Evolutionary conservation across 176 grass and related monocot species (phyloP).

Genomic region (Musa troglodytarum): DNA sequence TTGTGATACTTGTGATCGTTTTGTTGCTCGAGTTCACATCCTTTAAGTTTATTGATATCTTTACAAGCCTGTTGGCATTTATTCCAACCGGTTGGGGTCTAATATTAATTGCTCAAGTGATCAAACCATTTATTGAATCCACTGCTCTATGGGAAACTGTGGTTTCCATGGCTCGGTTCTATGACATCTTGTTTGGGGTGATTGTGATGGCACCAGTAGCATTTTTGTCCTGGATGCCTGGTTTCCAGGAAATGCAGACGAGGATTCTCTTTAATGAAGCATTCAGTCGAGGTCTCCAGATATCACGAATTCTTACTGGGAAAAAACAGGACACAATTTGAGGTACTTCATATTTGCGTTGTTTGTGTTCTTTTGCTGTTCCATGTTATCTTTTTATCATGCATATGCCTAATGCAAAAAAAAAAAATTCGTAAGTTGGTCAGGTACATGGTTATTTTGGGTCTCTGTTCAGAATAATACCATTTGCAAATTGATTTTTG

Average conservation of each 20-base stretch:
- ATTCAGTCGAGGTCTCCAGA: constrained; percentile 92
- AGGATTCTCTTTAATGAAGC: constrained; percentile 97
- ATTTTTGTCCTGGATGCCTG: constrained; percentile 82
- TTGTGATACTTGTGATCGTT: constrained; percentile 53
- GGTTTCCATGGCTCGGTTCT: constrained; percentile 62
- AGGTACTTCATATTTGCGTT: constrained; percentile 43
- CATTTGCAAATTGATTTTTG: neutral
- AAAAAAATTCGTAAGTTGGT: too few relatives aligned
- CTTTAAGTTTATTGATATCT: constrained; percentile 80
- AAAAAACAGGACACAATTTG: constrained; percentile 68
- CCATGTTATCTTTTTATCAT: neutral
- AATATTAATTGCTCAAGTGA: constrained; percentile 91
- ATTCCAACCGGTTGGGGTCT: constrained; percentile 95
- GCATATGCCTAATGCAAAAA: neutral
- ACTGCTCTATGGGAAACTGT: constrained; percentile 73
- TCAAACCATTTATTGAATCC: constrained; percentile 76
- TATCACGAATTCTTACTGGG: constrained; percentile 82
- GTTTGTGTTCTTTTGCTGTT: neutral
- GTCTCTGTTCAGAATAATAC: neutral
- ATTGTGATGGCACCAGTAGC: constrained; percentile 87
- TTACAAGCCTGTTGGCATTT: constrained; percentile 87
- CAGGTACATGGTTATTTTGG: neutral
- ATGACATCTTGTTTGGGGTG: constrained; percentile 81
- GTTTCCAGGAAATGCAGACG: constrained; percentile 97
- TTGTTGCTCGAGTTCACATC: constrained; percentile 66